Base-by-base conservation (phyloP, 441 rosid species). In the Dalechampia spathulata region DNA sequence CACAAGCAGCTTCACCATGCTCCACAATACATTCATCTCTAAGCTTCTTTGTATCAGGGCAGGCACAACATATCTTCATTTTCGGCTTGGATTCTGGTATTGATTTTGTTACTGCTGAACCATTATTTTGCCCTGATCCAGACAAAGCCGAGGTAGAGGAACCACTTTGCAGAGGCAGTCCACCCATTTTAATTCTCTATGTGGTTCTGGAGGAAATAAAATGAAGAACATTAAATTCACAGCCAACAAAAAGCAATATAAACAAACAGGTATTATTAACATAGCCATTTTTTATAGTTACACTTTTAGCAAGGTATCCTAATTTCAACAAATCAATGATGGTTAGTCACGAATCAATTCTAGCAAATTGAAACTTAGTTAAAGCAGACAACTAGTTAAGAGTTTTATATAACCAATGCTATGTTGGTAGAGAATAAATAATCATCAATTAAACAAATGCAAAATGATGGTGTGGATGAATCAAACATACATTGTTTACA, bases 41-140 rank as follows among this genome's bases (percentile, higher is more conserved):
- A 46, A 88, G 81, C 75, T 71, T 80, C 76, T 92, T 88, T 1
- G 94, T 86, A 7, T 92, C 96, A 1, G 96, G 99, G 65, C 99
- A 88, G 38, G 99, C 96, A 66, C 99, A 88, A 38, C 96, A 87
- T 58, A 91, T 91, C 77, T 71, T 91, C 89, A 82, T 91, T 75
- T 83, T 86, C 8, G 96, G 96, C 63, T 86, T 92, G 52, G 94
- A 63, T 61, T 77, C 85, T 1, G 71, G 46, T 25, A 44, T 70
- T 12, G 77, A 9, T 55, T 70, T 28, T 30, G 71, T 40, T 3
- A 42, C 36, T 7, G 61, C 52, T 19, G 78, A 46, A 19, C 49
- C 85, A 53, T 78, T 78, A 47, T 50, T 80, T 64, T 70, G 75
- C 64, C 64, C 73, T 37, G 78, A 44, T 40, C 57, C 69, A 21